Conservation (phyloP, 2,329 filamentous ascomycete genomes). For the Fusarium beomiforme region DNA sequence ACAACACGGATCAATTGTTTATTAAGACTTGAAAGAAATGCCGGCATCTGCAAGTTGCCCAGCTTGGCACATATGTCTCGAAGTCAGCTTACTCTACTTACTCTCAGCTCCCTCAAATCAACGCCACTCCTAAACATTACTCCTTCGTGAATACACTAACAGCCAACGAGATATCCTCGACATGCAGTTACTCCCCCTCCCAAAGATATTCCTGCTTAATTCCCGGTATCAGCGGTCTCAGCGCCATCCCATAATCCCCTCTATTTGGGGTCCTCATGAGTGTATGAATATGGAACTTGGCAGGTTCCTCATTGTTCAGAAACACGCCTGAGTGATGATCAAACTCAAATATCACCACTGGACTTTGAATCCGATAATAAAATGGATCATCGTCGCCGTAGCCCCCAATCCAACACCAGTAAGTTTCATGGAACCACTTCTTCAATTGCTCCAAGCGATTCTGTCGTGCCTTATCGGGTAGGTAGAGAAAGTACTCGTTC, state of each 20-base stretch:
- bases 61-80: fast-evolving
- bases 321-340: constrained; percentile 85
- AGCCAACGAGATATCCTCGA: fast-evolving
- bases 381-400: constrained; percentile 74
- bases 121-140: fast-evolving
- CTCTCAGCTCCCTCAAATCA: too few relatives aligned
- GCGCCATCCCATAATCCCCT: constrained; percentile 76
- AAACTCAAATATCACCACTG: constrained; percentile 79
- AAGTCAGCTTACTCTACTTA: background rate
- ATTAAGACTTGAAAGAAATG: background rate
- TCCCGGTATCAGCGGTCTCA: constrained; percentile 52
- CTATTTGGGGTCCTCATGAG: constrained; percentile 76
- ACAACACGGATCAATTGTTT: too few relatives aligned
- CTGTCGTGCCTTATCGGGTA: constrained; percentile 65
- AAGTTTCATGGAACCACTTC: constrained; percentile 72
- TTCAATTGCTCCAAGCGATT: constrained; percentile 65
- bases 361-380: constrained; percentile 82
- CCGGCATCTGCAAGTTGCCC: fast-evolving
- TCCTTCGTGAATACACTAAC: fast-evolving
- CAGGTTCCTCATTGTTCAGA: constrained; percentile 75
- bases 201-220: constrained; percentile 42
- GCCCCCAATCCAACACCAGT: constrained; percentile 82
- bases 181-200: constrained; percentile 1
- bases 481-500: constrained; percentile 73
- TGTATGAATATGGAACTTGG: constrained; percentile 84